Conservation (phyloP, 2,329 filamentous ascomycete species). For the Falciphora oryzae region DNA sequence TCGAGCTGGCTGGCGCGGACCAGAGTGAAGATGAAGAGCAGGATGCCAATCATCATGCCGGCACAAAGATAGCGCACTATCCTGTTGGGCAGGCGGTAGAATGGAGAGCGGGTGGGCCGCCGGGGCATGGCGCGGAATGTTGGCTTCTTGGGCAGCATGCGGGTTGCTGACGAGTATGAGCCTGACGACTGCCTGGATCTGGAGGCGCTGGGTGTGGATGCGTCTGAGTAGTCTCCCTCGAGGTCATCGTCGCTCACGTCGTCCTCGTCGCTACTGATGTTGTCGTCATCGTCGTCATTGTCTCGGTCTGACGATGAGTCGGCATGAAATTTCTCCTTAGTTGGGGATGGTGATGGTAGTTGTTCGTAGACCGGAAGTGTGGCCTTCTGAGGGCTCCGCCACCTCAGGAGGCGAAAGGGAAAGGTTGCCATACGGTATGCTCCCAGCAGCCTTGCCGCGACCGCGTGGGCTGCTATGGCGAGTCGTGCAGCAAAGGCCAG, state of each 20-base stretch:
- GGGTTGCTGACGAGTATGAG: slow-evolving; percentile 34
- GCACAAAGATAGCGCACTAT: slow-evolving; percentile 76
- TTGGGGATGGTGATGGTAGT: slow-evolving; percentile 27
- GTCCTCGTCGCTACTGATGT: slow-evolving; percentile 26
- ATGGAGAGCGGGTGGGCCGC: slow-evolving; percentile 27
- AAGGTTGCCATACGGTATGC: slow-evolving; percentile 31
- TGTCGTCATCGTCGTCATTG: slow-evolving; percentile 22
- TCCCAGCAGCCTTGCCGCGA: neutral
- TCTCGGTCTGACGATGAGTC: slow-evolving; percentile 38
- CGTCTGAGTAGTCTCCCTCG: slow-evolving; percentile 32
- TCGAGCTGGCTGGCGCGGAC: slow-evolving; percentile 68
- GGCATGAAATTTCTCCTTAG: slow-evolving; percentile 46
- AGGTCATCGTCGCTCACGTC: slow-evolving; percentile 27
- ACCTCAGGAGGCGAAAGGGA: slow-evolving; percentile 39
- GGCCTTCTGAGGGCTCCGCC: slow-evolving; percentile 35
- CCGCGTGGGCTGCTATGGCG: neutral
- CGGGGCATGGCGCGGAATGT: slow-evolving; percentile 24
- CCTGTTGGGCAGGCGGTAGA: slow-evolving; percentile 64
- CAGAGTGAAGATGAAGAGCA: slow-evolving; percentile 72
- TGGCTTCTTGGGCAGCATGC: slow-evolving; percentile 38
- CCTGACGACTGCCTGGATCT: slow-evolving; percentile 47
- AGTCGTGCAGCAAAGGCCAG: neutral
- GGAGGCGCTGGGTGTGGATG: slow-evolving; percentile 40
- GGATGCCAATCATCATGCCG: slow-evolving; percentile 59
- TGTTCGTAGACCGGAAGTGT: slow-evolving; percentile 48